Evolutionary conservation across 495 filamentous ascomycete genomes (phyloP).

Genomic region (Neurospora cerealis): DNA sequence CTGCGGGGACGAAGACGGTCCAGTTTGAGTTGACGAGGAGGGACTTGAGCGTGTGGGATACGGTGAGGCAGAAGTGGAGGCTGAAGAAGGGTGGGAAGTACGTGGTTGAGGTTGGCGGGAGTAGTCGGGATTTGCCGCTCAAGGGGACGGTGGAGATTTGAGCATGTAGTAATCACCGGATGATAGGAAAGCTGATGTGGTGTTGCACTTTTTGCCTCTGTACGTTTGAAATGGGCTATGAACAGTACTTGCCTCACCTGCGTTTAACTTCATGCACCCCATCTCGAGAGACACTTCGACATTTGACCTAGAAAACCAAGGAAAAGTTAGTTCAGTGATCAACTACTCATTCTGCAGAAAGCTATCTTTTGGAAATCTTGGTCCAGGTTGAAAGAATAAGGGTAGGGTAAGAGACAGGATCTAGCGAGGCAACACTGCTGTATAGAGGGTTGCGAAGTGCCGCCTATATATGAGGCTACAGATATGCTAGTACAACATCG

Average conservation of each 20-base stretch:
- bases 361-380: neutral
- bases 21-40: constrained; percentile 48
- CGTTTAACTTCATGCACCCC: neutral
- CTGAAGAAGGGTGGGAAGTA: constrained; percentile 36
- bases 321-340: neutral
- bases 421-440: neutral
- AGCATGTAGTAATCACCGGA: neutral
- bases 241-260: neutral
- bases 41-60: constrained; percentile 62
- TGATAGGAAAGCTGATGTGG: neutral
- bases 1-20: constrained; percentile 34
- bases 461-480: neutral
- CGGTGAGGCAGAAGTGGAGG: constrained; percentile 48
- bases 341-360: neutral
- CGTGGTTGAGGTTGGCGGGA: constrained; percentile 46
- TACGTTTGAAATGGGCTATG: neutral
- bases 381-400: neutral
- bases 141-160: constrained; percentile 24
- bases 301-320: neutral
- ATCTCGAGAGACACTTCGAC: neutral
- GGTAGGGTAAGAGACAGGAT: neutral
- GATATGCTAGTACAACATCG: neutral
- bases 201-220: neutral
- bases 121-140: constrained; percentile 55
- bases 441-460: neutral